Base-by-base conservation (phyloP, 176 grass and related monocot genomes). In the Carex kokanica region DNA sequence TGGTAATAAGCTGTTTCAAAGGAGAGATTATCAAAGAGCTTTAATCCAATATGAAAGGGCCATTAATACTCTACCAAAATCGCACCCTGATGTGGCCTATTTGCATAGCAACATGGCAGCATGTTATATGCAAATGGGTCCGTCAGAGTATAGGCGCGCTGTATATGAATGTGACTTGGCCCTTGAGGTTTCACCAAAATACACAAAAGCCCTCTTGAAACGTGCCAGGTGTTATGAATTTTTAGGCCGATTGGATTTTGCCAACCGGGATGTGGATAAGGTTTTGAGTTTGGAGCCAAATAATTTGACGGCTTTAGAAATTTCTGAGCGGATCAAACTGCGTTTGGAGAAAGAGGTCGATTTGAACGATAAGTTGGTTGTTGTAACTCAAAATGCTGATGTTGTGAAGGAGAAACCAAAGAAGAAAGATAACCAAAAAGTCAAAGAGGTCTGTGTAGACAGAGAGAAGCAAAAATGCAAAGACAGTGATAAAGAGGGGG, bases 81-180 rank as follows among this genome's bases (percentile, higher is more conserved):
- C 32, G 24, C 88, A 81, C 58, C 41, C 62, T 15, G 86, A 92
- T 78, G 79, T 59, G 6, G 86, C 93, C 4, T 82, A 84, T 77
- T 85, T 95, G 63, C 93, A 86, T 23, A 87, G 72, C 86, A 90
- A 87, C 79, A 84, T 86, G 32, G 93, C 93, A 12, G 71, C 61
- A 51, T 95, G 93, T 81, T 95, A 90, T 84, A 95, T 90, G 88
- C 84, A 91, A 80, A 89, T 92, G 84, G 24, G 73, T 21, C 93
- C 90, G 0, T 62, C 25, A 27, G 90, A 95, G 25, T 78, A 87
- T 83, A 78, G 90, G 59, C 84, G 79, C 59, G 93, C 88, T 43
- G 83, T 95, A 47, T 36, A 81, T 16, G 82, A 90, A 77, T 95
- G 93, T 31, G 88, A 90, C 82, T 70, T 92, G 13, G 93, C 90